Percentiles rank a stretch among this genome's conserved stretches.
Evolutionary conservation across 2,329 filamentous ascomycete species (phyloP).

Genomic region (Ophiostoma australiae): DNA sequence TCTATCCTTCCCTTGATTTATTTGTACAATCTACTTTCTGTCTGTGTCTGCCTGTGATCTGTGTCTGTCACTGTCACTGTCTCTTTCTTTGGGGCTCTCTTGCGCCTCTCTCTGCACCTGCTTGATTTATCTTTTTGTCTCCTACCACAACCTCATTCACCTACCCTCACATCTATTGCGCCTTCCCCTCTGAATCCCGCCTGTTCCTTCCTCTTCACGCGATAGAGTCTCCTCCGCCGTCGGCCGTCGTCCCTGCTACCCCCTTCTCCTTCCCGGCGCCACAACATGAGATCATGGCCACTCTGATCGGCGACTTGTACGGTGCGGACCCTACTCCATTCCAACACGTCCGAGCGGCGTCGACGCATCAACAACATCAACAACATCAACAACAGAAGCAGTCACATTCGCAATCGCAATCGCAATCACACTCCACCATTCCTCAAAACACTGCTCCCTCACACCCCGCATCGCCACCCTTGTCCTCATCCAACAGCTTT

Average conservation of each 20-base stretch:
- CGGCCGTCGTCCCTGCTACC: background rate
- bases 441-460: background rate
- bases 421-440: slow-evolving; percentile 10
- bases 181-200: background rate
- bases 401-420: background rate
- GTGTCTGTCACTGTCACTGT: background rate
- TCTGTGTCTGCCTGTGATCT: background rate
- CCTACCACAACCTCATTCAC: background rate
- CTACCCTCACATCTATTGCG: background rate
- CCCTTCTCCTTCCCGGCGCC: background rate
- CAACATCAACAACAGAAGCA: slow-evolving; percentile 39
- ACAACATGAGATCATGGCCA: slow-evolving; percentile 52
- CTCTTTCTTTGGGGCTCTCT: background rate
- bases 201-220: background rate
- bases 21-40: background rate
- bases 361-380: slow-evolving; percentile 40
- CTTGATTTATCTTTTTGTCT: background rate
- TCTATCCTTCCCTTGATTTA: background rate
- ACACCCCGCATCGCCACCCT: slow-evolving; percentile 27
- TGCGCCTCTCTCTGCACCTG: background rate
- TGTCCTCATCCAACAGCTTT: slow-evolving; percentile 31
- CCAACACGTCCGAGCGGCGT: slow-evolving; percentile 31
- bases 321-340: slow-evolving; percentile 67
- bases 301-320: slow-evolving; percentile 61
- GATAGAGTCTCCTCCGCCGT: slow-evolving; percentile 1